Base-by-base conservation (phyloP, 352 stramenopile species). In the Pythium aristosporum region DNA sequence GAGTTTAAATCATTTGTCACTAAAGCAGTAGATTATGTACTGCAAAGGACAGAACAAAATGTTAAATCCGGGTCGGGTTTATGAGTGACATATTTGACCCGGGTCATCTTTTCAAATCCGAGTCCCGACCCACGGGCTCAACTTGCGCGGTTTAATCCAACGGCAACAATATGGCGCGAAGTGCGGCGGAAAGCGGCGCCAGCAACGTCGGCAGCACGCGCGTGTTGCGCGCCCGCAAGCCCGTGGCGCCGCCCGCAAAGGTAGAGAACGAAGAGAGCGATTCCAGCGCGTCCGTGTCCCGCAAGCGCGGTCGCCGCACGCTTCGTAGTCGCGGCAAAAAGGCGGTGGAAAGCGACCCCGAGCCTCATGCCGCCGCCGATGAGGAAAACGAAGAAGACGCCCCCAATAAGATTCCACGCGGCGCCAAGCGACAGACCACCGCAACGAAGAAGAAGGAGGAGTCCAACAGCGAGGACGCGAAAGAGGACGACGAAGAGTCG, bases 401-500 rank as follows among this genome's bases (percentile, higher is more conserved):
- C 11, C 8, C 44, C 25, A 30, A 30, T 30, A 30, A 30, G 21
- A 28, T 25, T 11, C 44, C 10, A 7, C 21, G 55, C 11, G 32
- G 32, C 18, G 57, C 36, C 4, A 25, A n/a, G 20, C 21, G 30
- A 34, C 2, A 15, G 15, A 5, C 25, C 1, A 49, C 56, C 23
- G 28, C 18, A 30, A 13, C 2, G 11, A 50, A 34, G 18, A 57
- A 52, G 61, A 50, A 58, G 43, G 16, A 37, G 21, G 20, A 8
- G 25, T 16, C 10, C 1, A 20, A 51, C 16, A 42, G 56, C 5
- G 30, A 42, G 37, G 56, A 43, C 1, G 46, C 68, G 6, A 67
- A 72, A 3, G 72, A 80, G 8, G 61, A 69, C 5, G 72, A 80
- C 36, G 71, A 72, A 12, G 63, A 64, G 25, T 65, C 85, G 8